Percentiles rank a stretch among this genome's conserved stretches.
These are phyloP conservation scores for Thelonectria discophora DNA, from an alignment of 2,329 filamentous ascomycete species.

Conservation along the genomic window DNA sequence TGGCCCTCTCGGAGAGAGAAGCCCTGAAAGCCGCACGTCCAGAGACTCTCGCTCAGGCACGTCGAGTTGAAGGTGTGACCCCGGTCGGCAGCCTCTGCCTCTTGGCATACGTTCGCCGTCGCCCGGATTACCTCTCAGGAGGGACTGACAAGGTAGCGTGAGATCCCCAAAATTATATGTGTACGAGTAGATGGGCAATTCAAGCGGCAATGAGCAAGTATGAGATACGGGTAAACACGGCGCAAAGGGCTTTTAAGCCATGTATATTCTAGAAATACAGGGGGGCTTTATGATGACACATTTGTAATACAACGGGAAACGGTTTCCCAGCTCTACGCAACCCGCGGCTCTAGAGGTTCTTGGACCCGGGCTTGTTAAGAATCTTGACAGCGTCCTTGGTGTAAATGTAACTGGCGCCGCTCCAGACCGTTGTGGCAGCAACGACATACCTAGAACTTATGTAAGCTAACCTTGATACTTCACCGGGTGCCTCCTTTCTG, in stretches of 20 bases:
- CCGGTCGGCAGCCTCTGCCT: constrained; percentile 68
- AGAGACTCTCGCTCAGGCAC: constrained; percentile 87
- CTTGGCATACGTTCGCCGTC: constrained; percentile 66
- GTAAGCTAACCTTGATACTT: constrained; percentile 15
- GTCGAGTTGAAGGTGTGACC: constrained; percentile 83
- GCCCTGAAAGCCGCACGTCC: constrained; percentile 76
- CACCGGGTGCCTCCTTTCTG: not conserved
- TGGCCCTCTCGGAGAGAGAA: constrained; percentile 82
- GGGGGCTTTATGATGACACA: constrained; percentile 5
- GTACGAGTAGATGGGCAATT: constrained; percentile 12
- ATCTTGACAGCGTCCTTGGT: constrained; percentile 94
- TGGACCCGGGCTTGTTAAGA: constrained; percentile 53
- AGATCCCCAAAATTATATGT: not conserved
- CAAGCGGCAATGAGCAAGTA: not conserved
- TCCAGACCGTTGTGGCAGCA: constrained; percentile 90
- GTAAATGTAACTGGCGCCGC: constrained; percentile 89
- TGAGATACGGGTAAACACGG: constrained; percentile 5
- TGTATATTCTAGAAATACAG: constrained; percentile 17
- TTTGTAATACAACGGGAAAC: constrained; percentile 1
- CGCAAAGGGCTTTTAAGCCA: not conserved
- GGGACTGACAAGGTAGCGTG: not conserved
- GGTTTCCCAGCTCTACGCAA: constrained; percentile 1
- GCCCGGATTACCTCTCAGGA: constrained; percentile 5
- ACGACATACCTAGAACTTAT: constrained; percentile 74
- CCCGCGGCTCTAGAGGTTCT: constrained; percentile 26